Evolutionary conservation across 2,329 filamentous ascomycete genomes (phyloP), one percentile per base, ranked within the genome.

Genomic region (Botrytis paeoniae): DNA sequence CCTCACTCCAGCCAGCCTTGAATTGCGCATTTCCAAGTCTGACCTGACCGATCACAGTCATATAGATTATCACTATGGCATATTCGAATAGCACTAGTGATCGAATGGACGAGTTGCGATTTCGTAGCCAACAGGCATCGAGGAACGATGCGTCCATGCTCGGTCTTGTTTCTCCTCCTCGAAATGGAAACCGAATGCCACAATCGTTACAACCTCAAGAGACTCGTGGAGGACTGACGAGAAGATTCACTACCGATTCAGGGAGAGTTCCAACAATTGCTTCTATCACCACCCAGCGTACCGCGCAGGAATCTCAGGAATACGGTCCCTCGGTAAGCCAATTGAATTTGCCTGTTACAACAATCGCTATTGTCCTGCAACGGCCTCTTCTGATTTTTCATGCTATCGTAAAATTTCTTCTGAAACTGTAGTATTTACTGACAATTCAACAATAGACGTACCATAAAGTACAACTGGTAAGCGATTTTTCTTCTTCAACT

Each of bases 241-340:
- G 95, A 80, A 92, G 95, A 81, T 98, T 98, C 84, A 98, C 95
- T 76, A 96, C 95, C 73, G 97, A 97, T 84, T 91, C 93, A 84
- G 87, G 93, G 83, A 88, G 94, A 87, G 85, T 95, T 83, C 92
- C 92, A 82, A 93, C 92, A 81, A 85, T 93, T 83, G 89, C 87
- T 73, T 78, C 80, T 65, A 77, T 80, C 61, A 74, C 78, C n/a
- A 78, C 45, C 45, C 80, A 80, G 75, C 77, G 80, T 57, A 73
- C 73, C 45, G 65, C 73, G 64, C 78, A 76, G 70, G 79, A 81
- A 59, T 74, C 74, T 43, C 76, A 78, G 72, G 79, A 81, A 60
- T 81, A 79, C 75, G 79, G 78, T 32, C 78, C 79, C 43, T 80
- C 79, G 77, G 80, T 81, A 81, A 73, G 79, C 74, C 71, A 71